Evolutionary conservation across 2,329 filamentous ascomycete genomes (phyloP).

Genomic region (Alternaria burnsii): DNA sequence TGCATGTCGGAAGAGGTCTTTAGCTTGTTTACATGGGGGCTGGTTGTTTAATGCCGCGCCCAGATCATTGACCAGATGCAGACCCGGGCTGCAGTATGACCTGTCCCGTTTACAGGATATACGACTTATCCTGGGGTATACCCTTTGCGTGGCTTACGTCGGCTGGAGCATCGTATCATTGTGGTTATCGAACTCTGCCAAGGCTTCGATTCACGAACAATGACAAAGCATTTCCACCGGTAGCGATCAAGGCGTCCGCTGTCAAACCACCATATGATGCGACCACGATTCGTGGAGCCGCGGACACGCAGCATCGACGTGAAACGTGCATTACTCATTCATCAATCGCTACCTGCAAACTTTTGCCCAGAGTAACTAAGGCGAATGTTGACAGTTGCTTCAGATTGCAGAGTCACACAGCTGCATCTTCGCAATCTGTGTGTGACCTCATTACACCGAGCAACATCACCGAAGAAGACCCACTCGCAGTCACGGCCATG

Average conservation of each 20-base stretch:
- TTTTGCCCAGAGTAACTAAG: not conserved
- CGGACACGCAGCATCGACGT: not conserved
- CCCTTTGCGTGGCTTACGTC: not conserved
- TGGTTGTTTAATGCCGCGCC: not conserved
- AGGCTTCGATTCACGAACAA: too few species aligned
- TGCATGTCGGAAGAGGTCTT: not conserved
- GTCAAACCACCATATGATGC: not conserved
- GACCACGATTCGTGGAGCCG: not conserved
- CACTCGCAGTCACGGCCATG: not conserved
- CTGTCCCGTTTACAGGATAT: too few species aligned
- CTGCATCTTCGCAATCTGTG: not conserved
- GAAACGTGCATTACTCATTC: not conserved
- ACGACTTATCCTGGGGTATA: not conserved
- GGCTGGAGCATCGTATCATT: not conserved
- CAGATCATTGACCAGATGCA: not conserved
- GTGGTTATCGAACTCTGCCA: not conserved
- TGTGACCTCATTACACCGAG: conserved; percentile 1
- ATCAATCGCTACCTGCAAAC: not conserved
- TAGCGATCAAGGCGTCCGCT: not conserved
- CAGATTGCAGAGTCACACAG: not conserved
- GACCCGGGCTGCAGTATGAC: not conserved
- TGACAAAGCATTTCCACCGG: not conserved
- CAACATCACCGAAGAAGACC: not conserved
- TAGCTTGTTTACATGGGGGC: not conserved
- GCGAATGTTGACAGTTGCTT: not conserved